Evolutionary conservation across 2,329 filamentous ascomycete species (phyloP).

Genomic region (Drechslerella coelobrocha): DNA sequence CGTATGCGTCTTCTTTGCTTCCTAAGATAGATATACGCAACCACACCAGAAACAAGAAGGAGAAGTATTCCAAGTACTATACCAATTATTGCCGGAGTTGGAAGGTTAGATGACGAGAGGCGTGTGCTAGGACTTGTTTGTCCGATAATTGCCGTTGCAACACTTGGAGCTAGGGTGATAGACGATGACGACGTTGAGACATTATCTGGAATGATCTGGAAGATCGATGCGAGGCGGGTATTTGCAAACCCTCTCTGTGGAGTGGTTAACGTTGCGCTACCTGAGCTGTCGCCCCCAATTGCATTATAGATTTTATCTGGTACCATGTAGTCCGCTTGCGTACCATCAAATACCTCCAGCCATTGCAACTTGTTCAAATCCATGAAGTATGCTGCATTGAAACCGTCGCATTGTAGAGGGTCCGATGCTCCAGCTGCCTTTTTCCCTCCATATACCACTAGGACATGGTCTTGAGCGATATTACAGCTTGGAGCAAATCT

Average conservation of each 20-base stretch:
- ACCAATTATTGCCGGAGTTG: constrained; percentile 13
- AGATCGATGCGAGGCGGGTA: neutral
- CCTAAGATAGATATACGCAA: constrained; percentile 2
- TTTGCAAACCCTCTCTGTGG: constrained; percentile 14
- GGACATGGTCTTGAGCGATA: neutral
- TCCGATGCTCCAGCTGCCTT: neutral
- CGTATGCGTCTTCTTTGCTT: constrained; percentile 2
- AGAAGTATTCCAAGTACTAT: neutral
- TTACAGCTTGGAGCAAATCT: constrained; percentile 12
- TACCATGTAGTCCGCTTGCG: neutral
- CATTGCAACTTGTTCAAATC: constrained; percentile 8
- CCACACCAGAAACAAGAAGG: constrained; percentile 2
- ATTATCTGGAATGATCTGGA: too few species aligned
- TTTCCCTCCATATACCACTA: constrained; percentile 14
- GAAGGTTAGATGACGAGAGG: neutral
- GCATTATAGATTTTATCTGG: constrained; percentile 9
- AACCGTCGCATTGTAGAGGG: neutral
- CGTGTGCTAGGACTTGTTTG: neutral
- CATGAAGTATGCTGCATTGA: constrained; percentile 5
- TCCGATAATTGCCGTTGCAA: neutral
- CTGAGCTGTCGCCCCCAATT: constrained; percentile 11
- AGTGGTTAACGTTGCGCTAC: constrained; percentile 10
- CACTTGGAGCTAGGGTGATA: neutral
- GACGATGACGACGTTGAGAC: constrained; percentile 1
- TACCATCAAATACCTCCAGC: constrained; percentile 1